Percentiles rank a stretch among this genome's conserved stretches.
Evolutionary conservation across 495 filamentous ascomycete species (phyloP).

Genomic region (Trichoderma gamsii): DNA sequence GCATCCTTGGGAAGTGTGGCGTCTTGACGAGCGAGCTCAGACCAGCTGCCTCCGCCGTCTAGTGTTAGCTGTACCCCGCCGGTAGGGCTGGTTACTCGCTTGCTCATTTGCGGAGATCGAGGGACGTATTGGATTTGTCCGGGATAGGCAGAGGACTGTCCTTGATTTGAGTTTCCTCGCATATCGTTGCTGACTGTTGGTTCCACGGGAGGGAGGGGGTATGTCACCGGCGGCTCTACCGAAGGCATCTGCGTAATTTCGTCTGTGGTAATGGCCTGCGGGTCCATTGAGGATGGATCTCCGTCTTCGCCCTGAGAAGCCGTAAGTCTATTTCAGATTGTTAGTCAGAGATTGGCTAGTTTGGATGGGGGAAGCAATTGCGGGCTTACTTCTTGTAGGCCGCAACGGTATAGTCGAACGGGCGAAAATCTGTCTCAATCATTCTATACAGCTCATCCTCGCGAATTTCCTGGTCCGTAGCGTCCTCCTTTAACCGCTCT

Average conservation of each 20-base stretch:
- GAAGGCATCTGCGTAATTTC: conserved; percentile 29
- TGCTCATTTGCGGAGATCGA: conserved; percentile 36
- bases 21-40: conserved; percentile 75
- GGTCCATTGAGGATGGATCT: conserved; percentile 14
- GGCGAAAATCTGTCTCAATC: conserved; percentile 91
- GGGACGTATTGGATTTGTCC: conserved; percentile 39
- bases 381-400: conserved; percentile 56
- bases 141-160: background rate
- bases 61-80: conserved; percentile 89
- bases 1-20: conserved; percentile 68
- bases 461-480: conserved; percentile 88
- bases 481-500: conserved; percentile 85
- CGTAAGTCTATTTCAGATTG: conserved; percentile 38
- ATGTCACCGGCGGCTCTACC: conserved; percentile 26
- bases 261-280: conserved; percentile 41
- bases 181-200: conserved; percentile 16
- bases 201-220: conserved; percentile 12
- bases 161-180: background rate
- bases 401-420: conserved; percentile 86
- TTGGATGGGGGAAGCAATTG: background rate
- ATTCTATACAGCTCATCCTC: conserved; percentile 90
- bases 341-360: conserved; percentile 73
- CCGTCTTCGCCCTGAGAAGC: conserved; percentile 11
- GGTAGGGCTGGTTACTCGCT: conserved; percentile 65
- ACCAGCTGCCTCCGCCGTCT: conserved; percentile 84